Evolutionary conservation across 441 rosid species (phyloP).

Genomic region (Croton setiger): DNA sequence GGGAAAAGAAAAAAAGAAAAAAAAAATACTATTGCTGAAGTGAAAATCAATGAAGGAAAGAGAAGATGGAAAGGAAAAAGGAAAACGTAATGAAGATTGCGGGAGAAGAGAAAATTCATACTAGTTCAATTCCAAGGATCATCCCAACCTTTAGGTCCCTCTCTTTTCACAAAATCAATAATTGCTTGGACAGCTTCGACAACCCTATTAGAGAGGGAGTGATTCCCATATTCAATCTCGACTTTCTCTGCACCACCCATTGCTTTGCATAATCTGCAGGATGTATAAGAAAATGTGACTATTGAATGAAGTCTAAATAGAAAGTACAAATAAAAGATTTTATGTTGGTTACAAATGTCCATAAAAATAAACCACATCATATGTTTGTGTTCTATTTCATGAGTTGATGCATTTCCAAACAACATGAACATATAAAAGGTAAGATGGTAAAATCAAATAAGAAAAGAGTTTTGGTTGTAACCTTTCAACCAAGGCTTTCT

Average conservation of each 20-base stretch:
- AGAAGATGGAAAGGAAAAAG: not conserved
- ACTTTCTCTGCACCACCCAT: conserved; percentile 94
- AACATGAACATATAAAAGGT: not conserved
- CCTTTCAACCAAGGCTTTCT: conserved; percentile 83
- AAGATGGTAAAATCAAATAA: not conserved
- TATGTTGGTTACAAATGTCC: not conserved
- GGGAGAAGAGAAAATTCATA: too few relatives aligned
- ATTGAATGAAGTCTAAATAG: conserved; percentile 4
- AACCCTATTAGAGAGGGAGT: conserved; percentile 84
- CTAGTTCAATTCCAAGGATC: conserved; percentile 79
- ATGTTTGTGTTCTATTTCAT: not conserved
- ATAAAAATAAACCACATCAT: not conserved
- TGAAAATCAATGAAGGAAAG: not conserved
- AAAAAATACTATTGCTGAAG: too few relatives aligned
- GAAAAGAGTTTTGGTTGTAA: conserved; percentile 20
- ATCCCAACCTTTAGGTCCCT: conserved; percentile 96
- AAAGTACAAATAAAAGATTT: not conserved
- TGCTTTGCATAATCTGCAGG: conserved; percentile 72
- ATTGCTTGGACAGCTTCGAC: conserved; percentile 79
- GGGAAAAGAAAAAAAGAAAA: too few relatives aligned
- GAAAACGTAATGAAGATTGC: too few relatives aligned
- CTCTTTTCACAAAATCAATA: conserved; percentile 69
- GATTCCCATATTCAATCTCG: conserved; percentile 86
- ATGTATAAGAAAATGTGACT: not conserved
- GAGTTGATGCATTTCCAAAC: not conserved